These are phyloP conservation scores for Lagenidium giganteum DNA, from an alignment of 352 stramenopile species.

Conservation along the genomic window DNA sequence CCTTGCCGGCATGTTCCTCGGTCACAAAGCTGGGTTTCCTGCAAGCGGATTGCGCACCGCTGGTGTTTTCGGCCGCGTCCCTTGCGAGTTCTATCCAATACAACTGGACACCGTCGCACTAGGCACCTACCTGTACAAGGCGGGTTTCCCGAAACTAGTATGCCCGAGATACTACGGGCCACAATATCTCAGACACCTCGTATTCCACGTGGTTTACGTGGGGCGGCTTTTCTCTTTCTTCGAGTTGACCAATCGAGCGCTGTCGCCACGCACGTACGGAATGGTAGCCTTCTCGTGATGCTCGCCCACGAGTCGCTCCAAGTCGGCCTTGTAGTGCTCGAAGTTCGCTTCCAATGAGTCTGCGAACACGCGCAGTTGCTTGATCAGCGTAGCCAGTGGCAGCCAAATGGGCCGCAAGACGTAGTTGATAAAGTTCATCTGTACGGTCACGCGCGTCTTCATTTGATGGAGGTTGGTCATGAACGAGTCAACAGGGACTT, in stretches of 20 bases:
- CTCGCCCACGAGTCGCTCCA: slow-evolving; percentile 30
- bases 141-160: too few species aligned
- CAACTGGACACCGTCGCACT: too few species aligned
- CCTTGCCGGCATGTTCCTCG: too few species aligned
- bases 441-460: slow-evolving; percentile 42
- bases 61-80: too few species aligned
- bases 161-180: too few species aligned
- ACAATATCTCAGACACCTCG: too few species aligned
- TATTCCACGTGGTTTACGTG: too few species aligned
- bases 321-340: slow-evolving; percentile 39
- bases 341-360: slow-evolving; percentile 43
- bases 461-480: slow-evolving; percentile 61
- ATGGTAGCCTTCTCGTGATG: slow-evolving; percentile 11
- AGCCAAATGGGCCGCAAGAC: slow-evolving; percentile 60
- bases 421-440: slow-evolving; percentile 69
- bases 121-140: too few species aligned
- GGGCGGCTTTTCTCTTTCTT: too few species aligned
- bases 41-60: too few species aligned
- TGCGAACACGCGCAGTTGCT: slow-evolving; percentile 33
- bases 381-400: slow-evolving; percentile 32
- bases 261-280: slow-evolving; percentile 23
- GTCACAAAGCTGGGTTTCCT: too few species aligned
- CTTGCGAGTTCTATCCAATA: too few species aligned
- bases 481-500: slow-evolving; percentile 47
- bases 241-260: slow-evolving; percentile 13